These are phyloP conservation scores for Alnus rubra DNA, from an alignment of 306 rosid genomes.

Conservation along the genomic window DNA sequence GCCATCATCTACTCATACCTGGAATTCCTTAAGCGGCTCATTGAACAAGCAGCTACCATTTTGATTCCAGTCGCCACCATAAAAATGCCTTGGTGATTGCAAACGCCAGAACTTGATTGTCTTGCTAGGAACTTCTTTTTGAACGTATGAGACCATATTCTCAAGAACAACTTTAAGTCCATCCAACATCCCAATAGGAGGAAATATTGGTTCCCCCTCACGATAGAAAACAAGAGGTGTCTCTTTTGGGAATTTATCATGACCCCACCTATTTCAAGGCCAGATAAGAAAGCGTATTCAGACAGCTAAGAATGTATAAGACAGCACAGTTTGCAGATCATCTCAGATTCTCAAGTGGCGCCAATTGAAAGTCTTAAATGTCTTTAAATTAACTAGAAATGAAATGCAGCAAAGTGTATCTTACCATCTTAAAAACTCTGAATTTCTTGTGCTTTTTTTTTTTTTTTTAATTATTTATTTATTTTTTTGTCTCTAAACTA, in stretches of 20 bases:
- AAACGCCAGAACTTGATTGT: conserved; percentile 83
- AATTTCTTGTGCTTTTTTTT: not conserved
- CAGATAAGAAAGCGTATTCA: conserved; percentile 13
- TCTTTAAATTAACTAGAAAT: conserved; percentile 13
- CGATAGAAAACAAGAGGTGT: conserved; percentile 77
- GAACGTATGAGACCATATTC: conserved; percentile 54
- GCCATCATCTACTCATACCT: conserved; percentile 50
- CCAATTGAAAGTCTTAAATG: conserved; percentile 3
- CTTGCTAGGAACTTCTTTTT: conserved; percentile 56
- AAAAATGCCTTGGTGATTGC: conserved; percentile 86
- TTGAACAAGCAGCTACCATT: conserved; percentile 84
- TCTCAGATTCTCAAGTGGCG: not conserved
- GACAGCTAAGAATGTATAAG: not conserved
- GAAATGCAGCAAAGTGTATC: too few species aligned
- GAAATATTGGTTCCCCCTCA: conserved; percentile 65
- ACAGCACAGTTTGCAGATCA: not conserved
- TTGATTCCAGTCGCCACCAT: conserved; percentile 94
- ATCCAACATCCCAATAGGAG: conserved; percentile 59
- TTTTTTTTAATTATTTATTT: too few species aligned
- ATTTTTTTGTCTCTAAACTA: not conserved
- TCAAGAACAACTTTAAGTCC: conserved; percentile 74
- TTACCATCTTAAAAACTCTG: conserved; percentile 4
- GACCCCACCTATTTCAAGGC: conserved; percentile 73
- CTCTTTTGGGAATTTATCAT: conserved; percentile 79
- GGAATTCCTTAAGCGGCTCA: conserved; percentile 69